Base-by-base conservation (phyloP, 2,329 filamentous ascomycete genomes). In the Fusarium sp. region DNA sequence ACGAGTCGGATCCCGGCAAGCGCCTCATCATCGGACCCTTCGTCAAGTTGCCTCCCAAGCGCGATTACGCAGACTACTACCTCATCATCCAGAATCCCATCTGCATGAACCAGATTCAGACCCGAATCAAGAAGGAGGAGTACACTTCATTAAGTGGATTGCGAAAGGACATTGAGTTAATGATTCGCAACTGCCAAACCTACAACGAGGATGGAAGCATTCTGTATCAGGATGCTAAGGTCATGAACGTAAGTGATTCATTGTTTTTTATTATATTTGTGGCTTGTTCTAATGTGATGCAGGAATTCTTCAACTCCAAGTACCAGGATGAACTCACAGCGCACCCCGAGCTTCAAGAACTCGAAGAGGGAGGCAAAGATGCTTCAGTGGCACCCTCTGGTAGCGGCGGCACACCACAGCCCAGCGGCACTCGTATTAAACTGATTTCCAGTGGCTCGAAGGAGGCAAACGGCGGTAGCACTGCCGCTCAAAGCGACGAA, bases 191-290 rank as follows among this genome's bases (percentile, higher is more conserved):
- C 80, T 97, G 95, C 70, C 89, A 93, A 78, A 96, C 92, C 5
- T 99, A 97, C 84, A 99, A 99, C 76, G 97, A 99, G 80, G 96
- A 98, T 77, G 92, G 91, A 60, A 98, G 94, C 80, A 84, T 97
- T 74, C 87, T 99, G 55, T 98, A 94, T 82, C 88, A 93, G 75
- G 96, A 99, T 84, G 95, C 95, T 49, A 94, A 94, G 79, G 85
- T 92, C 56, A 98, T 99, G 80, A 93, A 97, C 87, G 94, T 97
- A 84, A 72, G 62, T 57, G 28, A 37, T 41, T 23, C 33, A 31
- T 18, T 37, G 16, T 18, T 15, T 12, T 39, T 33, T 12, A 16
- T 20, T 29, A 6, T 31, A 5, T 18, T n/a, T 55, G 35, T 24
- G n/a, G 26, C 28, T 20, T 9, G 24, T 21, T 53, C 79, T 84